Evolutionary conservation across 2,329 filamentous ascomycete species (phyloP).

Genomic region (Cladosporium phlei): DNA sequence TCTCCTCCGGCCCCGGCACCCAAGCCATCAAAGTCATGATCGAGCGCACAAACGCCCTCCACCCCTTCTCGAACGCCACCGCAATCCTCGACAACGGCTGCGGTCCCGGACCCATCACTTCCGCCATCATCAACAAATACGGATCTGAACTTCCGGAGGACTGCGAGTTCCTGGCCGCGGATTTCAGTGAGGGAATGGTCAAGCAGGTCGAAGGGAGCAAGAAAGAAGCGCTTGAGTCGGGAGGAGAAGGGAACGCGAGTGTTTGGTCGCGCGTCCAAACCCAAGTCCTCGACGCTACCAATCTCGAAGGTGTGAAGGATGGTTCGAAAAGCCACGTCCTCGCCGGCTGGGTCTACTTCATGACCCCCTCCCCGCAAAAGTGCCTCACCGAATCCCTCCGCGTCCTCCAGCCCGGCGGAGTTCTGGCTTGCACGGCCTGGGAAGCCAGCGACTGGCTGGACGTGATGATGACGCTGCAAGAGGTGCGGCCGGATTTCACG

Average conservation of each 20-base stretch:
- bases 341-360: slow-evolving; percentile 32
- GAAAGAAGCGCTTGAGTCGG: neutral
- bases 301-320: slow-evolving; percentile 21
- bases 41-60: slow-evolving; percentile 20
- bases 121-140: slow-evolving; percentile 23
- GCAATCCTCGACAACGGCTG: slow-evolving; percentile 31
- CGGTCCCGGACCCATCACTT: slow-evolving; percentile 28
- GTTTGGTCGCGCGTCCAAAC: slow-evolving; percentile 25
- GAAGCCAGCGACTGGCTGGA: slow-evolving; percentile 27
- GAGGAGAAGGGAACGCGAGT: slow-evolving; percentile 15
- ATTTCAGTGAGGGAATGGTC: slow-evolving; percentile 32
- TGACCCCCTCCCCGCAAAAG: slow-evolving; percentile 25
- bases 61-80: slow-evolving; percentile 26
- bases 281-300: slow-evolving; percentile 25
- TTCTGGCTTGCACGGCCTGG: slow-evolving; percentile 27
- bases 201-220: slow-evolving; percentile 19
- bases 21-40: slow-evolving; percentile 24
- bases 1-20: slow-evolving; percentile 16
- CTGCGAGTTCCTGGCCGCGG: slow-evolving; percentile 22
- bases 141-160: slow-evolving; percentile 18
- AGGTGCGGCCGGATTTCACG: slow-evolving; percentile 20
- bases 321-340: slow-evolving; percentile 26
- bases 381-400: slow-evolving; percentile 23
- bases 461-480: slow-evolving; percentile 19
- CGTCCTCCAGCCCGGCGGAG: slow-evolving; percentile 24